A percentile compares a stretch with the other conserved stretches of the same genome.
Conservation (phyloP, 2,329 filamentous ascomycete species). For the Phyllosticta citrichinensis region DNA sequence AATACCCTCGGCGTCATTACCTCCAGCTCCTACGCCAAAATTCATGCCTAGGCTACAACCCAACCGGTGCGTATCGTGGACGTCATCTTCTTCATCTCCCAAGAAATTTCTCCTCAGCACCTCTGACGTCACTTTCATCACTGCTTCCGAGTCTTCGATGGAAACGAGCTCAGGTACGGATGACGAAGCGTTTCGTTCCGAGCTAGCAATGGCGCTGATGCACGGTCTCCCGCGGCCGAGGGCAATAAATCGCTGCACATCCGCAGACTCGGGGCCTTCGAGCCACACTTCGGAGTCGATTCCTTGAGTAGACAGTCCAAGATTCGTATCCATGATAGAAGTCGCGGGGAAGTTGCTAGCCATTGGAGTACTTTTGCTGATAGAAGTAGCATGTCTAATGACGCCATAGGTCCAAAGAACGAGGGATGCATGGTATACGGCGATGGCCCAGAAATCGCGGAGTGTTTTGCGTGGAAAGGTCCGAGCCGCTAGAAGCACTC, state of each 20-base stretch:
- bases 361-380: neutral
- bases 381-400: neutral
- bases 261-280: conserved; percentile 45
- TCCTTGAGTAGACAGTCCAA: neutral
- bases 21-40: neutral
- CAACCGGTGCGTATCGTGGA: conserved; percentile 15
- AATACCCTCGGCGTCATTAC: conserved; percentile 18
- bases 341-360: neutral
- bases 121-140: conserved; percentile 50
- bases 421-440: conserved; percentile 57
- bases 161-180: conserved; percentile 16
- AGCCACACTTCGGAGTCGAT: conserved; percentile 31
- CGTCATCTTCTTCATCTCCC: conserved; percentile 24
- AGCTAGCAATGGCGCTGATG: conserved; percentile 31
- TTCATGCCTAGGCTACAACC: neutral
- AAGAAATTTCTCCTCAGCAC: conserved; percentile 44
- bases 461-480: conserved; percentile 44
- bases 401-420: conserved; percentile 45
- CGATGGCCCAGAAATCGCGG: conserved; percentile 58
- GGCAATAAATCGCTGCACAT: conserved; percentile 47
- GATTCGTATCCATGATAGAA: neutral
- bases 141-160: conserved; percentile 47
- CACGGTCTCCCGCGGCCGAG: conserved; percentile 46
- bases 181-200: neutral
- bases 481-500: conserved; percentile 51